phyloP scores from a whole-genome alignment of 2,329 filamentous ascomycete species.

The Teratosphaeria epicoccoides region DNA sequence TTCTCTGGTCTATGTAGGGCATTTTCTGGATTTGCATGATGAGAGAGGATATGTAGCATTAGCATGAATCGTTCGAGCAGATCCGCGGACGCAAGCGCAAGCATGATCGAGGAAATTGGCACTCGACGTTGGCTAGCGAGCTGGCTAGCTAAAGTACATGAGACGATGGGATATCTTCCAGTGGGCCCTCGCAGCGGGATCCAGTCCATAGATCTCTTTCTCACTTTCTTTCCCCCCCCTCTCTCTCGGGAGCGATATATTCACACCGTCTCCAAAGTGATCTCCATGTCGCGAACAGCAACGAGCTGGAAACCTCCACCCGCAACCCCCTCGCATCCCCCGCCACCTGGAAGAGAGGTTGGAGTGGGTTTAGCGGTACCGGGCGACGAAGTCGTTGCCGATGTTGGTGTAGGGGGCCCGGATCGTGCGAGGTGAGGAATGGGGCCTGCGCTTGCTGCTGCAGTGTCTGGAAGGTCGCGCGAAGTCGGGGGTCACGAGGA shows the following conservation, averaged over 20 bases:
- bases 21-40: neutral
- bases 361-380: conserved; percentile 8
- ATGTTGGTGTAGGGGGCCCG: conserved; percentile 16
- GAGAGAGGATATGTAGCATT: neutral
- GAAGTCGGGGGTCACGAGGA: too few relatives aligned
- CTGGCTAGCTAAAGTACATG: neutral
- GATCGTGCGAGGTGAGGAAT: conserved; percentile 10
- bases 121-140: neutral
- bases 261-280: too few relatives aligned
- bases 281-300: conserved; percentile 4
- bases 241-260: too few relatives aligned
- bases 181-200: too few relatives aligned
- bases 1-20: neutral
- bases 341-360: conserved; percentile 4
- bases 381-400: conserved; percentile 10
- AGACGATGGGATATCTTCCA: too few relatives aligned
- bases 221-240: neutral
- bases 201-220: too few relatives aligned
- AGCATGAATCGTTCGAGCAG: neutral
- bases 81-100: neutral
- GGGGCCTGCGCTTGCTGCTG: conserved; percentile 4
- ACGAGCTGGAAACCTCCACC: conserved; percentile 9
- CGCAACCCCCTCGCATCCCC: conserved; percentile 7
- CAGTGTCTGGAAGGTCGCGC: neutral
- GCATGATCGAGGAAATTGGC: neutral